These are phyloP conservation scores for Scheffersomyces spartinae DNA, from an alignment of 805 yeast species.

Conservation along the genomic window DNA sequence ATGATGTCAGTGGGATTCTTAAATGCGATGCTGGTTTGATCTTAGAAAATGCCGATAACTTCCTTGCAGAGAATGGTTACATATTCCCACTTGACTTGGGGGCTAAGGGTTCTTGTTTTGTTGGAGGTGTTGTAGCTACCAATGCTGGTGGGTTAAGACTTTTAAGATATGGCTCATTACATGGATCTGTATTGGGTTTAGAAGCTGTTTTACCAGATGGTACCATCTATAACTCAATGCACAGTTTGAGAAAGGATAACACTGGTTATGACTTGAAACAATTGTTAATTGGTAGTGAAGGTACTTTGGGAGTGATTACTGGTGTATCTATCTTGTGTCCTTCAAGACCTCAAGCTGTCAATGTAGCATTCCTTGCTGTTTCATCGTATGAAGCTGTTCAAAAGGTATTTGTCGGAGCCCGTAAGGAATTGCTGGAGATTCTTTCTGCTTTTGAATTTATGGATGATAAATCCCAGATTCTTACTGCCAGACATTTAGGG, in stretches of 20 bases:
- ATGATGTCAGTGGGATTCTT: slow-evolving; percentile 69
- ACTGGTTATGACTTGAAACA: slow-evolving; percentile 93
- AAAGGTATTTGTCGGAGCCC: slow-evolving; percentile 68
- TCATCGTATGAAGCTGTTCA: slow-evolving; percentile 77
- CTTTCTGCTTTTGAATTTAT: slow-evolving; percentile 89
- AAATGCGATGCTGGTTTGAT: slow-evolving; percentile 88
- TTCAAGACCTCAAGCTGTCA: slow-evolving; percentile 71
- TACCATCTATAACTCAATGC: slow-evolving; percentile 64
- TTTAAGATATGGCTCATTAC: slow-evolving; percentile 81
- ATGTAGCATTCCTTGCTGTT: slow-evolving; percentile 82
- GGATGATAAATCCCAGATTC: slow-evolving; percentile 61
- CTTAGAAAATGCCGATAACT: slow-evolving; percentile 74
- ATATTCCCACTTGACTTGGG: slow-evolving; percentile 92
- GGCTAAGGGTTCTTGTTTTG: slow-evolving; percentile 93
- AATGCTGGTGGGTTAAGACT: slow-evolving; percentile 93
- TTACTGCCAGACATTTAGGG: slow-evolving; percentile 52
- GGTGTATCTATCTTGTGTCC: slow-evolving; percentile 88
- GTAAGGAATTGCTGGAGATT: slow-evolving; percentile 69
- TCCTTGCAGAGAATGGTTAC: slow-evolving; percentile 67
- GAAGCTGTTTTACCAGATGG: slow-evolving; percentile 94
- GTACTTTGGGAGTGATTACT: slow-evolving; percentile 83
- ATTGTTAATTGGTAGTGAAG: slow-evolving; percentile 88
- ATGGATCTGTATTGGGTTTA: slow-evolving; percentile 82
- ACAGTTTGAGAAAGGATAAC: slow-evolving; percentile 84
- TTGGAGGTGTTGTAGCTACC: slow-evolving; percentile 91